Evolutionary conservation across 2,329 filamentous ascomycete species (phyloP), one percentile per base, ranked within the genome.

Genomic region (Ophiostoma sp.): DNA sequence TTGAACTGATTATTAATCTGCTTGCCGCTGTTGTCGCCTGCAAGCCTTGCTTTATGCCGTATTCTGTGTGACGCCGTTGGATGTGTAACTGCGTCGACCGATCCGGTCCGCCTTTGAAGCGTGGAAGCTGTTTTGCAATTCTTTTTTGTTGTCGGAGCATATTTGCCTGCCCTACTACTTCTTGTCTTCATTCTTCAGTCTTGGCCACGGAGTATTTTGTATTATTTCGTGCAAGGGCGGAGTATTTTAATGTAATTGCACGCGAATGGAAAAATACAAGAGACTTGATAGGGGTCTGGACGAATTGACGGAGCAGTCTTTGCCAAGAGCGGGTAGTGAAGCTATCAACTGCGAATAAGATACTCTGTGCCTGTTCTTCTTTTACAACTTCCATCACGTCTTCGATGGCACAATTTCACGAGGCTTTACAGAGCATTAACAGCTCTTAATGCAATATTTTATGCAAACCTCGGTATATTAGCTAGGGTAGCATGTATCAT

Each of bases 271-370:
- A 57, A 57, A 57, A 57, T 57, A 57, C 23, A 41, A 15, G 3
- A 4, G 52, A 27, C 52, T 48, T 48, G 17, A 48, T 39, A 48
- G 44, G 44, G 44, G 20, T 48, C 44, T 48, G 52, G 11, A 27
- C 52, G n/a, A 5, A 57, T 57, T 31, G 52, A 57, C 52, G n/a
- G 44, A 48, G 52, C 52, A 23, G 48, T 54, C 48, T 57, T 48
- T 57, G 17, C 52, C 52, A 57, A 57, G 52, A 57, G 17, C 52
- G 52, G 52, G n/a, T 27, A 57, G 52, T 27, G 3, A 31, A 31
- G 27, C 27, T 31, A 31, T 31, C 27, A 31, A 31, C 27, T 31
- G 27, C 27, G 27, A 31, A 3, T 31, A 31, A 31, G 27, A 31
- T 31, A 31, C 27, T 31, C 27, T 31, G 27, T 31, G 27, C 27